Evolutionary conservation across 192 early-diverging fungal genomes (phyloP), one percentile per base, ranked within the genome.

Genomic region (Rhizophagus sp.): DNA sequence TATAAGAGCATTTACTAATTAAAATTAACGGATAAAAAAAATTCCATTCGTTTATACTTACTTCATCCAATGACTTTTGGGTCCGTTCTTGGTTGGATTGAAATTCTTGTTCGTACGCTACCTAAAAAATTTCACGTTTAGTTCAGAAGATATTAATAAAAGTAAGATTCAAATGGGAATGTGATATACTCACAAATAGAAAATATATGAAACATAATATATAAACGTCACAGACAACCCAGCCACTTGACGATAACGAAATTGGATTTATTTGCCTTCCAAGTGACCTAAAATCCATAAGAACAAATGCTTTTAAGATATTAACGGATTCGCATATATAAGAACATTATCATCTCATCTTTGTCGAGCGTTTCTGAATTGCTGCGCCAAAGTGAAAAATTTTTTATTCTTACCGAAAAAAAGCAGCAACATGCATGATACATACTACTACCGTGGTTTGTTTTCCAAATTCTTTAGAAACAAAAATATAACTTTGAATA

Each of bases 141-240:
- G n/a, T 39, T 70, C 36, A 24, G 9, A 22, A 22, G 6, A 57
- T 22, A 22, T 4, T 10, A 11, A 11, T 47, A 47, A 11, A 47
- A 47, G 11, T 12, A 47, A 47, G 19, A 19, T 22, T 57, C 52
- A 57, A 5, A 57, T 22, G 17, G 17, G 2, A 57, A 22, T 57
- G 17, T 6, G 5, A 67, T 24, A 33, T 44, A 70, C 33, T 44
- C n/a, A 41, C 68, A 41, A 70, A 44, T 39, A 70, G 47, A 24
- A 70, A 70, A 39, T 70, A 70, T 41, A 70, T 39, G n/a, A 70
- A 41, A n/a, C 34, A 67, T 70, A 70, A 10, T 44, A 70, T 70
- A 70, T 70, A 70, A 41, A 70, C 36, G 13, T 44, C 34, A 36
- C 33, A 36, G 34, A 70, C 22, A n/a, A 67, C 65, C 65, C 65